Conservation (phyloP, 2,329 filamentous ascomycete genomes). For the Clonostachys chloroleuca region DNA sequence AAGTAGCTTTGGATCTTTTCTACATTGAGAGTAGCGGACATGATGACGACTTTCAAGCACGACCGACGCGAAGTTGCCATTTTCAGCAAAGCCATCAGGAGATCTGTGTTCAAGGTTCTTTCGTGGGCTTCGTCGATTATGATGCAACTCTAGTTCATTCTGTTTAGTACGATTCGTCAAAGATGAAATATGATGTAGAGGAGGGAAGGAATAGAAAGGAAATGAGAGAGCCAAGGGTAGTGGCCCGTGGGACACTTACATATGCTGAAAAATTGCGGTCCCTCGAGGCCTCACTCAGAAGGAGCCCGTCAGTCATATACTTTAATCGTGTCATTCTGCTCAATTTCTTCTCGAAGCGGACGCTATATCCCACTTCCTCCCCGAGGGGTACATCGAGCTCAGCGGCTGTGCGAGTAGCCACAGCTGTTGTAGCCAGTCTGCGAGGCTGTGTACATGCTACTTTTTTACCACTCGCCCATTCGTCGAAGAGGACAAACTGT, state of each 20-base stretch:
- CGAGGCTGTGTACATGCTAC: constrained; percentile 88
- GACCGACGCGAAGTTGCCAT: constrained; percentile 74
- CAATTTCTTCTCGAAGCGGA: constrained; percentile 81
- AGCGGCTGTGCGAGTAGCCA: constrained; percentile 84
- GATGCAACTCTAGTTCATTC: constrained; percentile 47
- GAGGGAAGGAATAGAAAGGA: no score
- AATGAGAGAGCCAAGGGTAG: no score
- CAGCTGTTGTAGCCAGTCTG: constrained; percentile 85
- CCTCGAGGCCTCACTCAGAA: neutral
- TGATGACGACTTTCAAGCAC: constrained; percentile 80
- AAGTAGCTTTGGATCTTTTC: constrained; percentile 58
- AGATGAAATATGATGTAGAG: no score
- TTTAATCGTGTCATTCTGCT: constrained; percentile 47
- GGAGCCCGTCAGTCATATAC: constrained; percentile 9
- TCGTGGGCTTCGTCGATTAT: constrained; percentile 96
- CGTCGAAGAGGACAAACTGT: constrained; percentile 5
- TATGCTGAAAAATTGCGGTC: neutral
- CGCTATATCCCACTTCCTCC: constrained; percentile 82
- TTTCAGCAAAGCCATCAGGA: constrained; percentile 78
- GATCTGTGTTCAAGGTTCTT: constrained; percentile 77
- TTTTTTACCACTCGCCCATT: constrained; percentile 51
- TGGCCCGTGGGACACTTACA: no score
- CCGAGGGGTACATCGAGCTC: constrained; percentile 85
- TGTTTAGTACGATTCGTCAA: no score
- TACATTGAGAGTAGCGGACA: constrained; percentile 83